Evolutionary conservation across 495 filamentous ascomycete genomes (phyloP), one percentile per base, ranked within the genome.

Genomic region (Penicillium odoratum): DNA sequence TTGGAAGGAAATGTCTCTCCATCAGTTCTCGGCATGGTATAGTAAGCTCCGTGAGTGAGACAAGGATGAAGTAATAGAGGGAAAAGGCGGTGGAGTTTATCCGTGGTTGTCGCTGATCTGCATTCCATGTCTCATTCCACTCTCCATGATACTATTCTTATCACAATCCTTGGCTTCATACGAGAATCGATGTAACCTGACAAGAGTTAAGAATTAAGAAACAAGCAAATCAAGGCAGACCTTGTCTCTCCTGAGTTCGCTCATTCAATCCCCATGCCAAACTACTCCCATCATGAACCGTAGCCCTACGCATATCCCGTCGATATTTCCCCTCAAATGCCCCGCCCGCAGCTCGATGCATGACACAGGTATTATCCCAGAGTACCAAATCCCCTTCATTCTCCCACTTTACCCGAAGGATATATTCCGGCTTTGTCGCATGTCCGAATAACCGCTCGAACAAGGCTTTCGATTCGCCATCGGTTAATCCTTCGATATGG

Each of bases 341-440:
- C 1, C 83, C 83, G 6, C 74, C 73, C 0, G 74, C 76, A 0
- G 78, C 81, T 4, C 81, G 69, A 61, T 87, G 84, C 72, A 84
- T 69, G 33, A 81, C 79, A 28, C 70, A 73, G 0, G 78, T 77
- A 60, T 86, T 87, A 55, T 87, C 84, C 84, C 84, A 87, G 25
- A 85, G 76, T 7, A 85, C 66, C 62, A 85, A 52, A 63, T 85
- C 84, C 0, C 81, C 74, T 0, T 64, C 55, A 10, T 72, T 57
- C 44, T 78, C 53, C 82, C 84, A 86, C 34, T 66, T 61, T 5
- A 85, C 74, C 3, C 66, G 72, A 6, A 81, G 44, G 1, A 71
- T 69, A 62, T 81, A 81, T 52, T 81, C 78, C 0, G 76, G 69
- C 71, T 83, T 77, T 7, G 75, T 80, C 2, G 73, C 73, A 56